A percentile compares a stretch with the other conserved stretches of the same genome.
Conservation (phyloP, 2,329 filamentous ascomycete genomes). For the Sarocladiaceae sp. region DNA sequence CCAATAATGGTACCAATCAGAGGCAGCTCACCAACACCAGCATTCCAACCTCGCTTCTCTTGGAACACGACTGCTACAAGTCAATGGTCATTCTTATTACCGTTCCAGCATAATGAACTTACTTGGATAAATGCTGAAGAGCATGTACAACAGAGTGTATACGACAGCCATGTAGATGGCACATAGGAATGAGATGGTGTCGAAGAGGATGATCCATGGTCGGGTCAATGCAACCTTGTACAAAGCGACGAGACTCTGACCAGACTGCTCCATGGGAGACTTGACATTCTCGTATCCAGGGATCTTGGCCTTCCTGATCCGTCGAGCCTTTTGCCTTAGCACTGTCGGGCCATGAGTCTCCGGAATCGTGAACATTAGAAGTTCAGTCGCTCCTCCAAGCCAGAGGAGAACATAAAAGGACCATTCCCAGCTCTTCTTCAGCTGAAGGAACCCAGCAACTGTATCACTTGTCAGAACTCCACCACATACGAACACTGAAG, state of each 20-base stretch:
- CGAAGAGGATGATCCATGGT: slow-evolving; percentile 50
- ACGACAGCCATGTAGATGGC: slow-evolving; percentile 50
- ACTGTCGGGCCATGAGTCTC: slow-evolving; percentile 51
- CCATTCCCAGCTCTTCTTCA: slow-evolving; percentile 53
- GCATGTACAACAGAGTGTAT: slow-evolving; percentile 52
- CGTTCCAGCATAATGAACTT: background rate
- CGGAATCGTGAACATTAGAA: slow-evolving; percentile 53
- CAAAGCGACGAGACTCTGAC: slow-evolving; percentile 30
- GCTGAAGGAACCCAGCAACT: slow-evolving; percentile 50
- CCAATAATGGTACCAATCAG: slow-evolving; percentile 47
- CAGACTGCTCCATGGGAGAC: slow-evolving; percentile 41
- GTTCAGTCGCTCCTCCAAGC: slow-evolving; percentile 31
- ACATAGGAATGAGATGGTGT: slow-evolving; percentile 46
- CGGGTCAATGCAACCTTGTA: slow-evolving; percentile 50
- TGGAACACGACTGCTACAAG: slow-evolving; percentile 40
- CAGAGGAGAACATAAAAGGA: slow-evolving; percentile 44
- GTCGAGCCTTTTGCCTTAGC: slow-evolving; percentile 47
- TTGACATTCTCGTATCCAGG: slow-evolving; percentile 47
- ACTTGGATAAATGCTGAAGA: slow-evolving; percentile 48
- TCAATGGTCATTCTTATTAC: background rate
- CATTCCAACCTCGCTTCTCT: slow-evolving; percentile 47
- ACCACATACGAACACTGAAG: too few species aligned
- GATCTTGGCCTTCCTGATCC: slow-evolving; percentile 39
- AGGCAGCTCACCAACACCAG: slow-evolving; percentile 47
- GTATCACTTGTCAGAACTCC: background rate